phyloP scores from a whole-genome alignment of 306 rosid species.

The Fragaria nilgerrensis region DNA sequence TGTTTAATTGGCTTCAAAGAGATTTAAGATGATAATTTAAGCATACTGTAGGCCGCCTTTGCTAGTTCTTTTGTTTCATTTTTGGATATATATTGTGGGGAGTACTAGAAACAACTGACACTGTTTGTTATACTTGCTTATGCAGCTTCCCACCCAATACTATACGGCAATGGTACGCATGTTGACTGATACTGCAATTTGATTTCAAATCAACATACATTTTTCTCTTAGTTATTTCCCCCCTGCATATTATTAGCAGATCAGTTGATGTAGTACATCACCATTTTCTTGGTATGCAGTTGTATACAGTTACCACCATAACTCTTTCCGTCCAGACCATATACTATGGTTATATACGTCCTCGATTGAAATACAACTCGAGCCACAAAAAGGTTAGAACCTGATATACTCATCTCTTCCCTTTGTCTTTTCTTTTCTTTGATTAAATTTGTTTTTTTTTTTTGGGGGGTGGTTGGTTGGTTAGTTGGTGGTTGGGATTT shows the following conservation, averaged over 20 bases:
- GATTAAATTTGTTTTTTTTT: too few species aligned
- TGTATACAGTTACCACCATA: constrained; percentile 59
- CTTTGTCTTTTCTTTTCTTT: too few species aligned
- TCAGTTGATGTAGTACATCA: constrained; percentile 11
- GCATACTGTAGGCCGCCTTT: constrained; percentile 8
- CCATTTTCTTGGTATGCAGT: constrained; percentile 44
- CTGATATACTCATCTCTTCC: not conserved
- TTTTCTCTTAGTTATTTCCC: not conserved
- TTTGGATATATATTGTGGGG: not conserved
- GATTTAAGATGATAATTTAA: constrained; percentile 4
- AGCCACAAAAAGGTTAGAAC: constrained; percentile 47
- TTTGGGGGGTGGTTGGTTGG: too few species aligned
- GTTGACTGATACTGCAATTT: constrained; percentile 23
- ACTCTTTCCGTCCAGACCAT: constrained; percentile 54
- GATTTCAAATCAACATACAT: not conserved
- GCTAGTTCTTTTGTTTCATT: not conserved
- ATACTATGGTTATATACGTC: constrained; percentile 56
- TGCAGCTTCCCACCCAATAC: constrained; percentile 91
- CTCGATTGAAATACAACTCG: constrained; percentile 33
- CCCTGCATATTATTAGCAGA: not conserved
- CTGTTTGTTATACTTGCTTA: constrained; percentile 31
- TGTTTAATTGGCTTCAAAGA: not conserved
- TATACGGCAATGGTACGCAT: constrained; percentile 73
- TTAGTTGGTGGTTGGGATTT: too few species aligned
- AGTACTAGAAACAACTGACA: constrained; percentile 11